phyloP scores from a whole-genome alignment of 75 land plant genomes.

The Selaginella moellendorffii region DNA sequence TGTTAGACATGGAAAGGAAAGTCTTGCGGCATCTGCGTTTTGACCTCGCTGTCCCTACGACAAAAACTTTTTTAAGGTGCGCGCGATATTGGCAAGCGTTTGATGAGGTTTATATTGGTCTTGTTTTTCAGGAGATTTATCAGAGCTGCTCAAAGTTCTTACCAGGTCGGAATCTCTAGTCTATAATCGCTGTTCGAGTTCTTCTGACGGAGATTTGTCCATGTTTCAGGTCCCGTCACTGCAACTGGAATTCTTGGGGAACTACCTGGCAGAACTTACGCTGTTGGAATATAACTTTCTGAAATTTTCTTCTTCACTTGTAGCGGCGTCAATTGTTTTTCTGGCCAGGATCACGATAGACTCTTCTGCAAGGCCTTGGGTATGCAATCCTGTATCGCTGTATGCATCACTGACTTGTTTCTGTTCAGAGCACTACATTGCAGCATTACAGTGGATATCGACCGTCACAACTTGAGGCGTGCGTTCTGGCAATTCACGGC shows the following conservation, averaged over 20 bases:
- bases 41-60: conserved; percentile 3
- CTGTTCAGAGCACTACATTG: not conserved
- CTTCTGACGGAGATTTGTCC: not conserved
- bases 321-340: conserved; percentile 2
- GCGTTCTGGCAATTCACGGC: not conserved
- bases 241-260: conserved; percentile 1
- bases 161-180: not conserved
- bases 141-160: not conserved
- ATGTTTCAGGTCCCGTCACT: not conserved
- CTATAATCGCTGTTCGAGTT: not conserved
- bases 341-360: not conserved
- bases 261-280: conserved; percentile 2
- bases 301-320: not conserved
- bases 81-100: not conserved
- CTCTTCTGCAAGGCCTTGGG: not conserved
- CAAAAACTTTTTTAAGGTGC: not conserved
- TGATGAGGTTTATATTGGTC: not conserved
- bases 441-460: conserved; percentile 4
- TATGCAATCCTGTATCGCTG: not conserved
- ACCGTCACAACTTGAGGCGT: not conserved
- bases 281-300: conserved; percentile 2
- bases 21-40: not conserved
- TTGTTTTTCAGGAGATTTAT: not conserved
- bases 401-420: not conserved
- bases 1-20: not conserved